A percentile compares a stretch with the other conserved stretches of the same genome.
phyloP scores from a whole-genome alignment of 257 asterid genomes.

The Nicotiana sylvestris region DNA sequence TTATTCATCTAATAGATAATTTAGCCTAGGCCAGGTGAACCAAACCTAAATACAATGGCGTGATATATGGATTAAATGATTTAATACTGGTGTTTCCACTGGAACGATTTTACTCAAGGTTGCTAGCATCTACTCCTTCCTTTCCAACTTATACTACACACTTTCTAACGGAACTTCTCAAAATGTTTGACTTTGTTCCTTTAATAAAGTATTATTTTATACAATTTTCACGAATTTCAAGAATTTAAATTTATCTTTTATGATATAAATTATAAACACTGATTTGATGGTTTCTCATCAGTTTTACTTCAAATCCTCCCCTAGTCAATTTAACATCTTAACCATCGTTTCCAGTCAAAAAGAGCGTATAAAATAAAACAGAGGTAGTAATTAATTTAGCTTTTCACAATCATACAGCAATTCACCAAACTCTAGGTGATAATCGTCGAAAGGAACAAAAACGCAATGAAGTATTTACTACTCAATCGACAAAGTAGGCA shows the following conservation, averaged over 20 bases:
- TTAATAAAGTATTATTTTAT: neutral
- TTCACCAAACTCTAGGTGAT: neutral
- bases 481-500: neutral
- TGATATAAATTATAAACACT: neutral
- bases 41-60: neutral
- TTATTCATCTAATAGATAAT: neutral
- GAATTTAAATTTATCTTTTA: neutral
- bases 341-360: neutral
- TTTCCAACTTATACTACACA: neutral
- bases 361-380: neutral
- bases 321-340: neutral
- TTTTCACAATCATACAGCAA: neutral
- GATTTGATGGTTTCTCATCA: neutral
- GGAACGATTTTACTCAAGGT: neutral
- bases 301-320: neutral
- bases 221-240: neutral
- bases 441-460: slow-evolving; percentile 4
- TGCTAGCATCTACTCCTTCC: neutral
- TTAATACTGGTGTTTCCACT: neutral
- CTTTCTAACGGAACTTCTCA: neutral
- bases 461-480: slow-evolving; percentile 8
- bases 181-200: neutral
- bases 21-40: neutral
- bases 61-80: neutral
- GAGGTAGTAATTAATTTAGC: neutral